Base-by-base conservation (phyloP, 805 yeast species). In the Candida ipomoeae region DNA sequence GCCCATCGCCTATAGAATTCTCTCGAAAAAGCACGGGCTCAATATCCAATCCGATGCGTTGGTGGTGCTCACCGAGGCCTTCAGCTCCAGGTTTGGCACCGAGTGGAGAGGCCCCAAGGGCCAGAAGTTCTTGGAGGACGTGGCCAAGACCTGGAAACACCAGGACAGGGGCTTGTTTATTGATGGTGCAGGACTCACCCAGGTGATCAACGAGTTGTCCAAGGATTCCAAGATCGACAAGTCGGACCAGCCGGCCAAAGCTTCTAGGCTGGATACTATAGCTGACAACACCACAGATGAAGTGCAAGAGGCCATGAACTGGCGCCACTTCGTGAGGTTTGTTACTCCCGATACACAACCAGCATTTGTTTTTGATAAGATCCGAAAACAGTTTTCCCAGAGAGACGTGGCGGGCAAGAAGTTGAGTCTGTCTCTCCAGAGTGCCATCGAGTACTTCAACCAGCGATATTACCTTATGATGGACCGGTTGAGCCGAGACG, bases 1-100 rank as follows among this genome's bases (percentile, higher is more conserved):
- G 41, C 99, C 99, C 0, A 70, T 92, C 44, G 97, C 97, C 0
- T 94, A 91, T 65, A 74, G 99, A 38, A 80, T 92, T 1, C 67
- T 94, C 7, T 88, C 98, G 4, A 92, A 90, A 67, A 94, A 92
- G 63, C 92, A 89, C 64, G 97, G 97, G 0, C 77, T 94, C 29
- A 90, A 90, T 65, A 80, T 94, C 55, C 89, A 92, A 61, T 84
- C 97, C 0, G 84, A 87, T 55, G 98, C 97, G 0, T 71, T 94
- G 14, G 79, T 75, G 40, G 78, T 79, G 1, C 69, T 94, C 32
- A 87, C 97, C 1, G 83, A 82, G n/a, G 78, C 81, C 48, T 74
- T 94, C 23, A 94, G 97, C 2, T 75, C 74, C 39, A 77, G 78
- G 40, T 91, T 84, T 66, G 98, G 98, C 10, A 80, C 79, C 6